Evolutionary conservation across 2,329 filamentous ascomycete species (phyloP), one percentile per base, ranked within the genome.

Genomic region (Aquanectria penicillioides): DNA sequence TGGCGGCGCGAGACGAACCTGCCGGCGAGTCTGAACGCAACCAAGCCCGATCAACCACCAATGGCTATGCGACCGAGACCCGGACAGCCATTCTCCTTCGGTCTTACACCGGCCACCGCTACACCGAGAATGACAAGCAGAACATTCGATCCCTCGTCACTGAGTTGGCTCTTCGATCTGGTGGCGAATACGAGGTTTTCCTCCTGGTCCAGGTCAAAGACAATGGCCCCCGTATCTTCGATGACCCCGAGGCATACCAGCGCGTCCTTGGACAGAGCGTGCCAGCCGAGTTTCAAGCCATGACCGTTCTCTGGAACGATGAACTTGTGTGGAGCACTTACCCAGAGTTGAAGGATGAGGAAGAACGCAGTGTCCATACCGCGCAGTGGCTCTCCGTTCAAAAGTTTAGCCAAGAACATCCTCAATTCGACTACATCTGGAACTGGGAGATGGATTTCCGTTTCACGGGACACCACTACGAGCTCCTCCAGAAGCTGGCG

Each of bases 371-470:
- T 48, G 86, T 86, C n/a, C 84, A 87, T 66, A 81, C 81, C 23
- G 80, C 83, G 25, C 89, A 92, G 68, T 92, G 89, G 80, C 82
- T 92, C 65, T 89, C 89, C 6, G 82, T 93, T 3, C 91, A 93
- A 71, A 89, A 89, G 75, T 93, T 94, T 71, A 86, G 86, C 57
- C 83, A 90, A 68, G 89, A 90, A 46, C 89, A 93, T 68, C 90
- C 90, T 0, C 87, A 94, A 68, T 95, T 91, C 64, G 90, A 94
- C 66, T 93, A 86, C 68, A 83, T 93, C 66, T 95, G 92, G 91
- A 94, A 94, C 73, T 94, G 91, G 91, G 92, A 95, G 72, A 91
- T 93, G 77, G 91, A 95, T 70, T 88, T 89, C 26, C 84, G 92
- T 43, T 90, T 90, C 70, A 92, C 88, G 0, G 92, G 92, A 8